phyloP scores from a whole-genome alignment of 345 rosid species.

The Jatropha curcas region DNA sequence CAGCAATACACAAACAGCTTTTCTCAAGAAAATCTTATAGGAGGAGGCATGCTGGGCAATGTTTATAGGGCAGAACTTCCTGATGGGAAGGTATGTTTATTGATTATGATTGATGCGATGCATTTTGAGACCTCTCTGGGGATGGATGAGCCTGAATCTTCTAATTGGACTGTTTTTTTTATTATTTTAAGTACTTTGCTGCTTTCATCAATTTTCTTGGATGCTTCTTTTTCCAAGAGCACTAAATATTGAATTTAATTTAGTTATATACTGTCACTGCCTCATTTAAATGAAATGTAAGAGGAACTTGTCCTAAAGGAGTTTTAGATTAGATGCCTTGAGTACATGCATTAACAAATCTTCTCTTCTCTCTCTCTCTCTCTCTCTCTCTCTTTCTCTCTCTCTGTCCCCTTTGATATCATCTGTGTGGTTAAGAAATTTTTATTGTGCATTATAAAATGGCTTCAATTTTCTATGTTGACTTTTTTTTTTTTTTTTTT shows the following conservation, averaged over 20 bases:
- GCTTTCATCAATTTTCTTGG: neutral
- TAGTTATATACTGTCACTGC: neutral
- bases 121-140: neutral
- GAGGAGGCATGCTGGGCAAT: constrained; percentile 91
- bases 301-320: neutral
- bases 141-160: neutral
- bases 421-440: constrained; percentile 7
- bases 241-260: neutral
- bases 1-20: constrained; percentile 96
- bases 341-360: neutral
- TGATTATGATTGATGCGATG: constrained; percentile 8
- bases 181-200: neutral
- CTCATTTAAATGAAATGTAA: neutral
- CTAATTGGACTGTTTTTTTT: neutral
- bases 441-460: too few species aligned
- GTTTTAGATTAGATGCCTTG: neutral
- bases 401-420: too few species aligned
- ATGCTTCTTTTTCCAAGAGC: neutral
- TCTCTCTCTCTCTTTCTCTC: too few species aligned
- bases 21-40: constrained; percentile 84
- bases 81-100: constrained; percentile 62
- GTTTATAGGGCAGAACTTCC: constrained; percentile 92
- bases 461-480: too few species aligned
- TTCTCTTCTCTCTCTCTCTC: neutral
- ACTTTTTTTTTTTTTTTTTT: too few species aligned